Conservation (phyloP, 2,329 filamentous ascomycete genomes). For the Penicillium carneum region DNA sequence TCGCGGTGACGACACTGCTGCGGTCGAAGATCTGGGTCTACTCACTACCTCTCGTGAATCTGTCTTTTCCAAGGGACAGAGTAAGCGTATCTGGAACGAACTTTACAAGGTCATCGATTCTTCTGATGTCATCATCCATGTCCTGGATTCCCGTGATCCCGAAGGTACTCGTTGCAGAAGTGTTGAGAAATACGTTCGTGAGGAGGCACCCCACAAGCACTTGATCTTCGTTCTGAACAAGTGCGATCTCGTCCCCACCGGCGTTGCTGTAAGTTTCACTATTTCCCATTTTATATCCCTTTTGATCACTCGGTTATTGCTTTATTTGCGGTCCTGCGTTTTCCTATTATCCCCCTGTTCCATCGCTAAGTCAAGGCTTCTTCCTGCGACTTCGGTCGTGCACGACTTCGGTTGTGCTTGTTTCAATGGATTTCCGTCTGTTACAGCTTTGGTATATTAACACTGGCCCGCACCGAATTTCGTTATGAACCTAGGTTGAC, state of each 20-base stretch:
- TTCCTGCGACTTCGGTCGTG: conserved; percentile 65
- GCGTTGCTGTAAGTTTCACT: conserved; percentile 82
- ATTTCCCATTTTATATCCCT: conserved; percentile 14
- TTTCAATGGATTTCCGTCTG: conserved; percentile 81
- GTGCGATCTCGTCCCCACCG: conserved; percentile 89
- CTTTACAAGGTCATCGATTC: conserved; percentile 94
- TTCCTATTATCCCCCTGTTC: conserved; percentile 40
- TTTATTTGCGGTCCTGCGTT: conserved; percentile 29
- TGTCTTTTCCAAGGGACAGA: conserved; percentile 93
- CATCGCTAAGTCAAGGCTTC: conserved; percentile 88
- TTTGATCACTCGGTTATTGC: conserved; percentile 15
- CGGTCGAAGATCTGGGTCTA: conserved; percentile 44
- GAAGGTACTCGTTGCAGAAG: conserved; percentile 87
- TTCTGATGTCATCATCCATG: conserved; percentile 94
- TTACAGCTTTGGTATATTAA: conserved; percentile 99
- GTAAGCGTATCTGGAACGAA: conserved; percentile 96
- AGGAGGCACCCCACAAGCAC: conserved; percentile 96
- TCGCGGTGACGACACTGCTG: conserved; percentile 59
- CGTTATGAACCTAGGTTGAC: conserved; percentile 73
- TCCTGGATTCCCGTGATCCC: conserved; percentile 87
- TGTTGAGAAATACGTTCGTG: conserved; percentile 89
- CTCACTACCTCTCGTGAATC: conserved; percentile 74
- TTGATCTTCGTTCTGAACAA: conserved; percentile 89
- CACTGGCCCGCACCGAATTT: conserved; percentile 71
- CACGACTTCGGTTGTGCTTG: conserved; percentile 44